Evolutionary conservation across 176 grass and related monocot species (phyloP).

Genomic region (Alloteropsis semialata): DNA sequence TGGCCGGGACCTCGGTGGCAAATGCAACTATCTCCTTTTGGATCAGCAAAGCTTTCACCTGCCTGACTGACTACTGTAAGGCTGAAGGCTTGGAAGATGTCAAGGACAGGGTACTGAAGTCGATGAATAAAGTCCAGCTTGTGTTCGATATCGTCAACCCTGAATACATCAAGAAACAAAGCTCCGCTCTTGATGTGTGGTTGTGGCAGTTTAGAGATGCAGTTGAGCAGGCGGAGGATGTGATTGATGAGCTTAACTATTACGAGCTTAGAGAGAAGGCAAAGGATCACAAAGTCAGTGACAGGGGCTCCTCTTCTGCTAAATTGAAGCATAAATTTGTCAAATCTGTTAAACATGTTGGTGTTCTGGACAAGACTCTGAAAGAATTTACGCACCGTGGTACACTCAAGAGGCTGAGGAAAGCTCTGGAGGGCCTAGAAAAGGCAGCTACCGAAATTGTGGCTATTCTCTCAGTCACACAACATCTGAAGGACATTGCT

Average conservation of each 20-base stretch:
- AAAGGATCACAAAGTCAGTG: constrained; percentile 28
- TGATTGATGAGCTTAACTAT: constrained; percentile 41
- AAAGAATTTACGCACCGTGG: constrained; percentile 16
- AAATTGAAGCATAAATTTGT: constrained; percentile 27
- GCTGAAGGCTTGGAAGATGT: background rate
- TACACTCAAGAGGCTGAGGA: constrained; percentile 20
- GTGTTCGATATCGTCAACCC: constrained; percentile 19
- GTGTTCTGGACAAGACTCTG: background rate
- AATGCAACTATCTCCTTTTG: background rate
- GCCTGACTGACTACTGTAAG: background rate
- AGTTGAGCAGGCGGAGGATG: constrained; percentile 41
- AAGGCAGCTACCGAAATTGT: background rate
- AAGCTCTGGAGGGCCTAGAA: constrained; percentile 37
- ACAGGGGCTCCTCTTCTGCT: constrained; percentile 19
- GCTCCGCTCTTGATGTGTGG: background rate
- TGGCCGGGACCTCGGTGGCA: background rate
- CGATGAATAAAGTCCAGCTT: constrained; percentile 6
- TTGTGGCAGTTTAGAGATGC: constrained; percentile 40
- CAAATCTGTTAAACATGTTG: constrained; percentile 17
- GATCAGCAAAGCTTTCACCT: constrained; percentile 5
- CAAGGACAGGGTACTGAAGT: background rate
- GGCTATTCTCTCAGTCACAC: background rate
- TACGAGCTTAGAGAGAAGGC: constrained; percentile 35
- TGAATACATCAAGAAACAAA: constrained; percentile 1
- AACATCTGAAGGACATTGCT: background rate